Conservation (phyloP, 169 alveolate genomes). For the Plasmodium knowlesi region DNA sequence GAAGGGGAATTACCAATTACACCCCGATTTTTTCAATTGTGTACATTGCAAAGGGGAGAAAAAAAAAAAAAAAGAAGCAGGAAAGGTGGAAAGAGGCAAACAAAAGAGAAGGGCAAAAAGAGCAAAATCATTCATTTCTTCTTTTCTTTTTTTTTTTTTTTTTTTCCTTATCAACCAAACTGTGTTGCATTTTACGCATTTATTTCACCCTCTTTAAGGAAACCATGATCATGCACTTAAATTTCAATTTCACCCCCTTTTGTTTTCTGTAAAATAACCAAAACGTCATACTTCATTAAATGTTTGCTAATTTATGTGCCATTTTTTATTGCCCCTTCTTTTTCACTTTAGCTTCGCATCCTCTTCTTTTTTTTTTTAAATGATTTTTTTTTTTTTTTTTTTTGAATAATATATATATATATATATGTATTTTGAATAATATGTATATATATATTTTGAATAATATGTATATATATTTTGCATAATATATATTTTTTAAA, state of each 20-base stretch:
- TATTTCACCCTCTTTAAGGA: neutral
- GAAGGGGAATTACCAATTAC: neutral
- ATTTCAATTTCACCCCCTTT: neutral
- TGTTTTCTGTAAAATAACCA: slow-evolving; percentile 19
- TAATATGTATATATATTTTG: too few relatives aligned
- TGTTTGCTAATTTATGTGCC: slow-evolving; percentile 4
- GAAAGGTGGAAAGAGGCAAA: neutral
- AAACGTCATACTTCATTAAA: slow-evolving; percentile 39
- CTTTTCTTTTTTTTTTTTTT: neutral
- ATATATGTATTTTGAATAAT: too few relatives aligned
- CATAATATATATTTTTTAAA: too few relatives aligned
- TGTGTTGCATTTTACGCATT: neutral
- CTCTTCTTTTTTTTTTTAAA: neutral
- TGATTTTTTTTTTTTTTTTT: neutral
- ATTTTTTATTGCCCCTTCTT: neutral
- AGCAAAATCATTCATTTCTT: neutral
- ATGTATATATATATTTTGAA: too few relatives aligned
- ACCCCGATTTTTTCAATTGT: slow-evolving; percentile 14
- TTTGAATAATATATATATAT: too few relatives aligned
- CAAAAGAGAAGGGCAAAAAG: neutral
- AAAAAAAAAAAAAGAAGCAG: slow-evolving; percentile 6
- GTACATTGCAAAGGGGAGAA: neutral
- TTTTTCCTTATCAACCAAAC: neutral
- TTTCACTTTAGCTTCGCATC: slow-evolving; percentile 2
- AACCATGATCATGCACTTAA: neutral